Conservation (phyloP, 352 stramenopile genomes). For the Thalassiosira ordinaria region DNA sequence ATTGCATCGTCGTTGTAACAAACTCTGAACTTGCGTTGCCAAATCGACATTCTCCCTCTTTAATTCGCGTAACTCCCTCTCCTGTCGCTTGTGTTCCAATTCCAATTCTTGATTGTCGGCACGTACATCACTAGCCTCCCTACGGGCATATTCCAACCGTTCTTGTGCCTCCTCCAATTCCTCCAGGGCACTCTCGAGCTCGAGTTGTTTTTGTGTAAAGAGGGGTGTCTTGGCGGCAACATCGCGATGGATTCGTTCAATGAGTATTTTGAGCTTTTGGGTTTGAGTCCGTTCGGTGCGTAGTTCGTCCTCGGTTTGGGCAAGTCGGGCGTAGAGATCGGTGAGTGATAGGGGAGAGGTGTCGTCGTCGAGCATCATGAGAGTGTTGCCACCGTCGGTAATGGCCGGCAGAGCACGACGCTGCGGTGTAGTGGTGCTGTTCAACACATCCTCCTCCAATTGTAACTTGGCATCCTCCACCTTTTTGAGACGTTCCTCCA, state of each 20-base stretch:
- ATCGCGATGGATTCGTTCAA: conserved; percentile 92
- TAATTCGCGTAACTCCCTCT: conserved; percentile 87
- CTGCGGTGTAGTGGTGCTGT: conserved; percentile 20
- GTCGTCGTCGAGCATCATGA: conserved; percentile 13
- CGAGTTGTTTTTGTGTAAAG: conserved; percentile 89
- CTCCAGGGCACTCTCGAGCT: conserved; percentile 90
- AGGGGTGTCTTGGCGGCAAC: conserved; percentile 91
- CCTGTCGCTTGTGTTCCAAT: conserved; percentile 83
- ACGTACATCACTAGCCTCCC: conserved; percentile 81
- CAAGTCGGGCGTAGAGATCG: conserved; percentile 90
- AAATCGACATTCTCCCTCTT: conserved; percentile 90
- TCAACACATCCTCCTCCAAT: conserved; percentile 61
- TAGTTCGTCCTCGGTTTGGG: conserved; percentile 89
- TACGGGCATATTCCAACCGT: conserved; percentile 69
- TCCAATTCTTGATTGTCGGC: conserved; percentile 69
- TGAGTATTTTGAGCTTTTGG: conserved; percentile 90
- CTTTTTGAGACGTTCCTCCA: conserved; percentile 42
- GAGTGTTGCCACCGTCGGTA: conserved; percentile 21
- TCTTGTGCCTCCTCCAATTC: conserved; percentile 87
- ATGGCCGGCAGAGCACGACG: conserved; percentile 9
- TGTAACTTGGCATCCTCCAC: conserved; percentile 56
- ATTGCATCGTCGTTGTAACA: conserved; percentile 73
- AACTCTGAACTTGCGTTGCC: conserved; percentile 91
- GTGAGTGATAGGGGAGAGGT: conserved; percentile 81
- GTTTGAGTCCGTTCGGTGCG: conserved; percentile 87